Evolutionary conservation across 768 basidiomycete species (phyloP), one percentile per base, ranked within the genome.

Genomic region (Mycena haematopus): DNA sequence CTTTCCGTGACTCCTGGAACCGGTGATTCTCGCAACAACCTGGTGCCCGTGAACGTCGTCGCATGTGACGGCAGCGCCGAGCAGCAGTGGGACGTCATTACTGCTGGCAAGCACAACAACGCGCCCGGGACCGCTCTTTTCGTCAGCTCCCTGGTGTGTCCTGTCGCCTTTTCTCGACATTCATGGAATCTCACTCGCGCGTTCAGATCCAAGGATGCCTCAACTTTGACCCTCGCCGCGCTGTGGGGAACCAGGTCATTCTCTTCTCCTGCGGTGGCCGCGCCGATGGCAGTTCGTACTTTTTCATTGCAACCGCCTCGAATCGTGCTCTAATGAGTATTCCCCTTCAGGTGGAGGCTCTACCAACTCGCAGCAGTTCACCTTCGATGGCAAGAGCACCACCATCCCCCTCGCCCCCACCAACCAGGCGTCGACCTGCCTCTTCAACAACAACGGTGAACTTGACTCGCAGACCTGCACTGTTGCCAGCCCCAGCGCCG

Each of bases 211-310:
- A 68, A 44, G 70, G 68, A n/a, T 71, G 70, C 63, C 53, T 71
- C 14, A 71, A 71, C 62, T 69, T 71, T 35, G 70, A 71, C 56
- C 58, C 62, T 14, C 62, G 70, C 22, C 61, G 70, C 21, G 65
- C 65, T 13, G 51, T 58, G 29, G 70, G 70, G 14, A 60, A 71
- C 60, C 68, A 69, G 52, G 68, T 71, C 38, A 29, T 71, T 29
- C 64, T 71, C 25, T 71, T 71, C 67, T 69, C 70, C 10, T 71
- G 70, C 54, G 70, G 70, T 55, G 70, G 69, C 19, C 69, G 69
- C 25, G 69, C 69, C 25, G 69, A 70, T 38, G 69, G 69, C 33
- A 38, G 67, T 69, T 35, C 58, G 66, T 67, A 52, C 13, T n/a
- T 17, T n/a, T 46, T 44, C 40, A 8, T 15, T 22, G 17, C 5